Evolutionary conservation across 2,329 filamentous ascomycete species (phyloP), one percentile per base, ranked within the genome.

Genomic region (Dissoconium aciculare): DNA sequence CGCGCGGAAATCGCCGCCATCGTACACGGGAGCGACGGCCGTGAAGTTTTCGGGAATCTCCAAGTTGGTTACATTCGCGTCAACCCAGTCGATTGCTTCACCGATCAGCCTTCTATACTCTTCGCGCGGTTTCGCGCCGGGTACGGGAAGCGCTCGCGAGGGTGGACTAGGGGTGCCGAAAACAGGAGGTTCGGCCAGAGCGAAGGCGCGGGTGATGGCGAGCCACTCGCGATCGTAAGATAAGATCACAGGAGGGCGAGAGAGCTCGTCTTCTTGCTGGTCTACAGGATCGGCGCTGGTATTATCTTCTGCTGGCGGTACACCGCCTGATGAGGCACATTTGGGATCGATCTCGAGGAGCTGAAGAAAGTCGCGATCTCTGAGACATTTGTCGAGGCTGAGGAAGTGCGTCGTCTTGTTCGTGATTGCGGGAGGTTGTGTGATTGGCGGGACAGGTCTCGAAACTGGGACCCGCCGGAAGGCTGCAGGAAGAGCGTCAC

Each of bases 151-250:
- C n/a, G n/a, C n/a, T n/a, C n/a, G n/a, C n/a, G n/a, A n/a, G 23
- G 56, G 54, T 1, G 67, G 64, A 5, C 57, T 50, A 4, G 62
- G 63, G 39, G 77, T 63, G 35, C 81, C 79, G 21, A 87, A 59
- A 2, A 60, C 55, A 2, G 89, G 63, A 16, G 55, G 47, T 26
- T 62, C 46, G 24, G 71, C 64, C 3, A 62, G 45, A 24, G 79
- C 71, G 49, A 95, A 91, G 5, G 74, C 77, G 25, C 87, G 78
- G 9, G 77, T 85, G 40, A 98, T 94, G 25, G 89, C 79, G 5
- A 98, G 73, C 87, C 87, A 98, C 58, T 98, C 89, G 8, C 76
- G 72, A 53, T 98, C 89, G 51, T 98, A 95, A 28, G 74, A 62
- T 1, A 94, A 64, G 8, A 59, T 62, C 42, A 72, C 68, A n/a